Percentiles rank a stretch among this genome's conserved stretches.
phyloP scores from a whole-genome alignment of 768 basidiomycete species.

The Collybia mongolica region DNA sequence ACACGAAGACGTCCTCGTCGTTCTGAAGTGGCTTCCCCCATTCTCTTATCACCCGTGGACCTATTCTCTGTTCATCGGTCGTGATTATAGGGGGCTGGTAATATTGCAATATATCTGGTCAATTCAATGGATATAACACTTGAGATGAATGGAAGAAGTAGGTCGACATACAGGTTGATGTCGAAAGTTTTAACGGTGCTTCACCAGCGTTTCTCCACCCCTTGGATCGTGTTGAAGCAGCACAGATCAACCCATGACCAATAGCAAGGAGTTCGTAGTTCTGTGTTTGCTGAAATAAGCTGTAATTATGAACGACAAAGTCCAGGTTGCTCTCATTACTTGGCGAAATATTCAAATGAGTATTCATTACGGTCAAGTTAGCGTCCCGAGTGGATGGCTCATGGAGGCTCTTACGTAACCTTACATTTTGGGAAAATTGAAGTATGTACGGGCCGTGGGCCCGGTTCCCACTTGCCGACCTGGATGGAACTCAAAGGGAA shows the following conservation, averaged over 20 bases:
- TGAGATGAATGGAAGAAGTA: not conserved
- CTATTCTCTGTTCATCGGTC: too few relatives aligned
- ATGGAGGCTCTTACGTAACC: too few relatives aligned
- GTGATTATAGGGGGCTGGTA: too few relatives aligned
- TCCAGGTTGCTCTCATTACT: not conserved
- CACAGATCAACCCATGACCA: constrained; percentile 3
- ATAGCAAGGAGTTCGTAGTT: not conserved
- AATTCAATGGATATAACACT: not conserved
- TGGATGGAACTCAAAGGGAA: too few relatives aligned
- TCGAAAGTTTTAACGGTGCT: not conserved
- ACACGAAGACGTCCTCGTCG: constrained; percentile 32
- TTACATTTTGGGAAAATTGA: too few relatives aligned
- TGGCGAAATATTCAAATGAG: not conserved
- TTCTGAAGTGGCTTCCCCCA: constrained; percentile 36
- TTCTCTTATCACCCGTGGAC: constrained; percentile 19
- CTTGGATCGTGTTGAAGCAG: not conserved
- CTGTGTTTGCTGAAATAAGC: not conserved
- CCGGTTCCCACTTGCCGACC: too few relatives aligned
- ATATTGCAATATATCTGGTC: too few relatives aligned
- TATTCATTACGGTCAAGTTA: too few relatives aligned
- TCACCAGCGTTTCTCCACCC: constrained; percentile 2
- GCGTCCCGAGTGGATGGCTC: too few relatives aligned
- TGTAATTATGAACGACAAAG: constrained; percentile 10
- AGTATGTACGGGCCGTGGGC: too few relatives aligned
- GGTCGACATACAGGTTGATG: constrained; percentile 4